Evolutionary conservation across 176 grass and related monocot genomes (phyloP).

Genomic region (Neostapfia colusana): DNA sequence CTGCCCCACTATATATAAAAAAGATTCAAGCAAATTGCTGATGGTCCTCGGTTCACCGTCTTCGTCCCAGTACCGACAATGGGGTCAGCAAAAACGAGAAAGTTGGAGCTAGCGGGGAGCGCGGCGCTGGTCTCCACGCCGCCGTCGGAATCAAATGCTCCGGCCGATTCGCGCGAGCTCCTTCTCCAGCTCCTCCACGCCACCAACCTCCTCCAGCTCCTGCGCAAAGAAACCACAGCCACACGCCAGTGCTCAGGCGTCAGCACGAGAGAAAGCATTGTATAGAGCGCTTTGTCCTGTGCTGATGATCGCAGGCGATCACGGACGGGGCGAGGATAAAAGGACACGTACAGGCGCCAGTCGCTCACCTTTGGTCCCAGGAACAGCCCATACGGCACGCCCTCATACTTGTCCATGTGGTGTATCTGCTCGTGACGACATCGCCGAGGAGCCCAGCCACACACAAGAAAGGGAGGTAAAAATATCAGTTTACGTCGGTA

Average conservation of each 20-base stretch:
- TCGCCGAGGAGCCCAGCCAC: slow-evolving; percentile 25
- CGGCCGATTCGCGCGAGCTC: slow-evolving; percentile 62
- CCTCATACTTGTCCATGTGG: slow-evolving; percentile 82
- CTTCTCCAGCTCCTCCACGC: slow-evolving; percentile 72
- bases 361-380: slow-evolving; percentile 77
- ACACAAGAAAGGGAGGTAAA: slow-evolving; percentile 11
- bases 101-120: background rate
- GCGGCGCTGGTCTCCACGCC: background rate
- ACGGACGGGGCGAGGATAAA: too few species aligned
- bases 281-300: too few species aligned
- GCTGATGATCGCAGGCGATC: too few species aligned
- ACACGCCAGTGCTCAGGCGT: background rate
- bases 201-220: slow-evolving; percentile 81
- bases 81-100: slow-evolving; percentile 20
- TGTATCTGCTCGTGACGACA: slow-evolving; percentile 61
- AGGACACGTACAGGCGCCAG: too few species aligned
- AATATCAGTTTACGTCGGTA: slow-evolving; percentile 14
- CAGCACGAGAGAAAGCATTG: too few species aligned
- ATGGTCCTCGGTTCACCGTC: background rate
- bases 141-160: slow-evolving; percentile 18
- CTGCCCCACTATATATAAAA: background rate
- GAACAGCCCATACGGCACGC: slow-evolving; percentile 84
- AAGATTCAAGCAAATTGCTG: background rate
- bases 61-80: background rate
- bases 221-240: slow-evolving; percentile 35